Evolutionary conservation across 2,329 filamentous ascomycete genomes (phyloP).

Genomic region (Fusarium sp.): DNA sequence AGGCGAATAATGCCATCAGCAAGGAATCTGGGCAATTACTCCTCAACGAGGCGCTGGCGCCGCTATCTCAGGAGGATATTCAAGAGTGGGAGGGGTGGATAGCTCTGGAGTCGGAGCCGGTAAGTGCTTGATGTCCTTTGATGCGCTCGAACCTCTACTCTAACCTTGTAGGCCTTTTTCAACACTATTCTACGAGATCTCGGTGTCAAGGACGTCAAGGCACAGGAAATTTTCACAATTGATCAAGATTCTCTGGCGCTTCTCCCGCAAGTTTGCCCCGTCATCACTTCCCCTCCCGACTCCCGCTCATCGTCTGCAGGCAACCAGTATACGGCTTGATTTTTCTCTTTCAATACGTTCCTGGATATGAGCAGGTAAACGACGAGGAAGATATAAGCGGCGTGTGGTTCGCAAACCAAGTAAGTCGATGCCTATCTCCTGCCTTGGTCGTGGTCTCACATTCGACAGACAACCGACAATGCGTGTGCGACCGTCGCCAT

Average conservation of each 20-base stretch:
- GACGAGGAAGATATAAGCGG: slow-evolving; percentile 66
- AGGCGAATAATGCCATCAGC: slow-evolving; percentile 40
- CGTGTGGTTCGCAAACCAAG: slow-evolving; percentile 96
- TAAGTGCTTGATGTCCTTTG: slow-evolving; percentile 55
- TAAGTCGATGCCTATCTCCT: slow-evolving; percentile 50
- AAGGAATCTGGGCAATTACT: slow-evolving; percentile 57
- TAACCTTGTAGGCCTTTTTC: slow-evolving; percentile 75
- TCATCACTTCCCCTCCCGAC: background rate
- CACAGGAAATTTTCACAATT: slow-evolving; percentile 81
- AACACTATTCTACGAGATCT: slow-evolving; percentile 85
- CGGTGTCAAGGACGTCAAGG: slow-evolving; percentile 78
- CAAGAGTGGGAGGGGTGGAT: slow-evolving; percentile 78
- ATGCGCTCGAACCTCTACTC: background rate
- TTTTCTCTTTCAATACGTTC: slow-evolving; percentile 82
- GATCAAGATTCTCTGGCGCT: slow-evolving; percentile 74
- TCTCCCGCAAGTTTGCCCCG: slow-evolving; percentile 65
- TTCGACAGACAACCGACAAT: slow-evolving; percentile 77
- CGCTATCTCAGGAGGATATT: slow-evolving; percentile 64
- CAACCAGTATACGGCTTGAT: slow-evolving; percentile 87
- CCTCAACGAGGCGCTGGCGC: slow-evolving; percentile 60
- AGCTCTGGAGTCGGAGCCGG: slow-evolving; percentile 91
- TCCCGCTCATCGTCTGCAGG: slow-evolving; percentile 54
- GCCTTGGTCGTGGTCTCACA: slow-evolving; percentile 17
- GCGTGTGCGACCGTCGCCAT: slow-evolving; percentile 93
- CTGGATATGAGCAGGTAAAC: slow-evolving; percentile 63